Conservation (phyloP, 352 stramenopile genomes). For the Peronospora farinosa region DNA sequence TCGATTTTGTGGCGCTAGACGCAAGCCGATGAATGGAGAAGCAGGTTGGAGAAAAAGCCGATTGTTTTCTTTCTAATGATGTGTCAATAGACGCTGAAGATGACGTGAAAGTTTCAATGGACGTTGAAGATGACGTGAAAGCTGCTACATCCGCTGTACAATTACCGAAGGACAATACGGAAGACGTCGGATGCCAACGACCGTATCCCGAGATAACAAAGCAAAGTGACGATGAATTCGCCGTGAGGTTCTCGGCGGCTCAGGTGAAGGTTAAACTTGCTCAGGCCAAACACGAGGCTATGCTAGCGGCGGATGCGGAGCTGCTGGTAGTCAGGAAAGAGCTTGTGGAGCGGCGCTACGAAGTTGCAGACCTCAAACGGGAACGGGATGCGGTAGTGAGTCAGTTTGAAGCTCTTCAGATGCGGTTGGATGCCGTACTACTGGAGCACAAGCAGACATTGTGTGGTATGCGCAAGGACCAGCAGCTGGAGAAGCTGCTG, state of each 20-base stretch:
- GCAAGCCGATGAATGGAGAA: too few relatives aligned
- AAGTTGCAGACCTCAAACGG: conserved; percentile 28
- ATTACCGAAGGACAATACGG: background rate
- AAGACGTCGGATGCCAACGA: too few relatives aligned
- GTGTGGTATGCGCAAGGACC: conserved; percentile 31
- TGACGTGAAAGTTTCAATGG: conserved; percentile 1
- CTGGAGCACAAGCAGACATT: conserved; percentile 47
- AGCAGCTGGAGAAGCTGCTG: conserved; percentile 42
- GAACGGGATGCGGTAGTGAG: conserved; percentile 11
- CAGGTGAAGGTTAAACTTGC: conserved; percentile 50
- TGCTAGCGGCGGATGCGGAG: conserved; percentile 44
- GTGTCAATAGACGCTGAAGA: conserved; percentile 6
- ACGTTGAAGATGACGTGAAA: conserved; percentile 3
- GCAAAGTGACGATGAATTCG: conserved; percentile 18
- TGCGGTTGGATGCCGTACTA: conserved; percentile 37
- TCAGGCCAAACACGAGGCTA: conserved; percentile 48
- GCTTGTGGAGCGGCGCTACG: conserved; percentile 39
- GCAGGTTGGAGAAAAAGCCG: background rate
- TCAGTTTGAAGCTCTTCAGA: conserved; percentile 30
- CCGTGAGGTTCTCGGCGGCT: conserved; percentile 32
- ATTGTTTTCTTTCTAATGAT: conserved; percentile 5
- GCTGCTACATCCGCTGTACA: conserved; percentile 2
- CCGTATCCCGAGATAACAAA: background rate
- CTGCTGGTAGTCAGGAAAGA: conserved; percentile 37
- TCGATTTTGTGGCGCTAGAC: too few relatives aligned